A percentile compares a stretch with the other conserved stretches of the same genome.
Conservation (phyloP, 306 rosid species). For the Abrus precatorius region DNA sequence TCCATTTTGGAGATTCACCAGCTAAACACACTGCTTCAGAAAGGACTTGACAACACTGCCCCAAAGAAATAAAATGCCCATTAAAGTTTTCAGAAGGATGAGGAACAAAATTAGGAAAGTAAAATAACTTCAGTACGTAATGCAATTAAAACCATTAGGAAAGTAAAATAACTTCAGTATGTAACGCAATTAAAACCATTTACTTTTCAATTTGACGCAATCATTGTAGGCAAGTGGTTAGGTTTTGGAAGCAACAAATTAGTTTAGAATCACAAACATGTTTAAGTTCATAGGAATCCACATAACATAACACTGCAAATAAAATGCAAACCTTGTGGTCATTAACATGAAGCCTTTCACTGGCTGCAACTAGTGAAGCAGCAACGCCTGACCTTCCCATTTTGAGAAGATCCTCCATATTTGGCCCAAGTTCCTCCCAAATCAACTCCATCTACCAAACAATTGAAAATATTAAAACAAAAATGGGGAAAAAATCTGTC, state of each 20-base stretch:
- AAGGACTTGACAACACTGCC: slow-evolving; percentile 86
- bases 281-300: slow-evolving; percentile 9
- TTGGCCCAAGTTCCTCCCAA: slow-evolving; percentile 88
- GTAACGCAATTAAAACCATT: neutral
- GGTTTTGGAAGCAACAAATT: slow-evolving; percentile 16
- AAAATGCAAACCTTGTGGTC: slow-evolving; percentile 72
- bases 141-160: slow-evolving; percentile 15
- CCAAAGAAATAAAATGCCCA: slow-evolving; percentile 43
- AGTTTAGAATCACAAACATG: slow-evolving; percentile 32
- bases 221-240: slow-evolving; percentile 7
- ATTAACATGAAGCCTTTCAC: slow-evolving; percentile 80
- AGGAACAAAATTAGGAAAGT: slow-evolving; percentile 40
- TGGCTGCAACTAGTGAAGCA: slow-evolving; percentile 81
- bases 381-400: slow-evolving; percentile 94
- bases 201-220: slow-evolving; percentile 12
- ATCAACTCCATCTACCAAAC: slow-evolving; percentile 74
- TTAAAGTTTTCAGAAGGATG: slow-evolving; percentile 40
- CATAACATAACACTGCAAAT: slow-evolving; percentile 43
- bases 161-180: slow-evolving; percentile 36
- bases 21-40: slow-evolving; percentile 68
- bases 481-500: slow-evolving; percentile 11
- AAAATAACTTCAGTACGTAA: slow-evolving; percentile 34
- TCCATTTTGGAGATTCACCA: slow-evolving; percentile 66
- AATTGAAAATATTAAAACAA: slow-evolving; percentile 41
- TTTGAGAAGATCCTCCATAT: slow-evolving; percentile 72